These are phyloP conservation scores for Coprinopsis sp. DNA, from an alignment of 768 basidiomycete genomes.

Conservation along the genomic window DNA sequence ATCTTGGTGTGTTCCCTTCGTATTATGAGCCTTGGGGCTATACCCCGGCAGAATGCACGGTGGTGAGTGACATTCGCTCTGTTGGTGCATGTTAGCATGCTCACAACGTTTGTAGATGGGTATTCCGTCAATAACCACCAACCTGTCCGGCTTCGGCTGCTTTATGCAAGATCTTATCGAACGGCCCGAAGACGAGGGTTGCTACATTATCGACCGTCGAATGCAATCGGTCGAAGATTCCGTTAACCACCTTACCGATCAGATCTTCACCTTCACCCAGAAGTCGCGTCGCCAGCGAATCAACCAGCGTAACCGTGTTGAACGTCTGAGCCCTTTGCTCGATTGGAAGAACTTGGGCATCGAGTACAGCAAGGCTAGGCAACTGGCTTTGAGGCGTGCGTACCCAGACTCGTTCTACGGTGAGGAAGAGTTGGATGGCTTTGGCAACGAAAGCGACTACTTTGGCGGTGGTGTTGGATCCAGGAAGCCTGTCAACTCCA, in stretches of 20 bases:
- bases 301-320: constrained; percentile 97
- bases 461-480: constrained; percentile 64
- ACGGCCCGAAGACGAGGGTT: constrained; percentile 88
- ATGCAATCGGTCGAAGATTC: constrained; percentile 88
- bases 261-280: constrained; percentile 69
- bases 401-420: constrained; percentile 92
- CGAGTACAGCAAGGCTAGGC: constrained; percentile 94
- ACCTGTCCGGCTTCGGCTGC: constrained; percentile 95
- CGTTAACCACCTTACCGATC: constrained; percentile 73
- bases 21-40: constrained; percentile 98
- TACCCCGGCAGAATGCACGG: constrained; percentile 98
- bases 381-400: constrained; percentile 85
- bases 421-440: constrained; percentile 41
- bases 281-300: constrained; percentile 96
- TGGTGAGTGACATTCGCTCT: constrained; percentile 45
- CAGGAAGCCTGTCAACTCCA: constrained; percentile 58
- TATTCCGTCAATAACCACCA: constrained; percentile 95
- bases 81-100: constrained; percentile 4
- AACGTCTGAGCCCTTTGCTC: constrained; percentile 85
- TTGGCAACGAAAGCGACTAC: constrained; percentile 33
- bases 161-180: constrained; percentile 99
- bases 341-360: constrained; percentile 99
- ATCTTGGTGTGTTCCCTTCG: constrained; percentile 96
- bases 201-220: constrained; percentile 94
- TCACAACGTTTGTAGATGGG: constrained; percentile 66